A percentile compares a stretch with the other conserved stretches of the same genome.
Conservation (phyloP, 1,139 yeast genomes). For the Yamadazyma sp. region DNA sequence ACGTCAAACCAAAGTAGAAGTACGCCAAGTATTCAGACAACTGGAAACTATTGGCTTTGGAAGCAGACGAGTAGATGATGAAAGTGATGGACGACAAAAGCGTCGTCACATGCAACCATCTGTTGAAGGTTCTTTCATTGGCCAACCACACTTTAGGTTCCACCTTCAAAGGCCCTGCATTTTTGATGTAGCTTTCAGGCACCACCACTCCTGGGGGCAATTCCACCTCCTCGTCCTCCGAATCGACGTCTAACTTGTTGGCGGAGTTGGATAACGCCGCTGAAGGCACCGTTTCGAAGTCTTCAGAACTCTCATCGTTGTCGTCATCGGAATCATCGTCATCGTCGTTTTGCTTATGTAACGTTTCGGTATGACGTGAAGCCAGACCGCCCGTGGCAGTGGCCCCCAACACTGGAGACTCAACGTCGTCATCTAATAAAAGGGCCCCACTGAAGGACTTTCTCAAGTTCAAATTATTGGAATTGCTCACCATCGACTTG, state of each 20-base stretch:
- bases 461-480: conserved; percentile 30
- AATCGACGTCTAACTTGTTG: conserved; percentile 62
- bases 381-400: conserved; percentile 1
- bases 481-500: conserved; percentile 41
- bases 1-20: conserved; percentile 73
- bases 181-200: conserved; percentile 77
- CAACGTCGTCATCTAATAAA: conserved; percentile 16
- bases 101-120: conserved; percentile 94
- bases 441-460: conserved; percentile 46
- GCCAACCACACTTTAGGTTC: conserved; percentile 99
- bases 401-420: not conserved
- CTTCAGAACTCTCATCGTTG: conserved; percentile 15
- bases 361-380: not conserved
- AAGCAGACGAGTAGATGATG: conserved; percentile 76
- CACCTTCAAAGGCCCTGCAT: conserved; percentile 87
- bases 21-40: conserved; percentile 72
- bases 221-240: conserved; percentile 81
- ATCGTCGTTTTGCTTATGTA: conserved; percentile 4
- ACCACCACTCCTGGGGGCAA: conserved; percentile 87
- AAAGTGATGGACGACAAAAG: conserved; percentile 85
- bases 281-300: conserved; percentile 6
- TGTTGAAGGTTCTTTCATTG: conserved; percentile 92
- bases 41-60: conserved; percentile 54
- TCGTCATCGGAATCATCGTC: conserved; percentile 13
- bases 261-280: not conserved